These are phyloP conservation scores for Phytophthora palmivora DNA, from an alignment of 352 stramenopile species.

Conservation along the genomic window DNA sequence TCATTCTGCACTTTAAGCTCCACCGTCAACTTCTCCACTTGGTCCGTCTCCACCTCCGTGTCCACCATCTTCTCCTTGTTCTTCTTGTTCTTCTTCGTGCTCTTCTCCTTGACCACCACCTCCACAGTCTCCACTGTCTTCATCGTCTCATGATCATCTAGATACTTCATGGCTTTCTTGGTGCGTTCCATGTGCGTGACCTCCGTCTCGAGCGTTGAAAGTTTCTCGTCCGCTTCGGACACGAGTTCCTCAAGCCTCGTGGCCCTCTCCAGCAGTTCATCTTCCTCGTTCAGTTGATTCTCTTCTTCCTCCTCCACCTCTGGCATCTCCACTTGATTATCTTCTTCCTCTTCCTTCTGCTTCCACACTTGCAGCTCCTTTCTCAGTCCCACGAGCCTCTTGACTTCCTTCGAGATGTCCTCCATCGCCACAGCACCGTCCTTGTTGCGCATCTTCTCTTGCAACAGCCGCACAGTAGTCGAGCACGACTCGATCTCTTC, in stretches of 20 bases:
- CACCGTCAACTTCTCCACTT: slow-evolving; percentile 16
- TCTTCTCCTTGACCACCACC: slow-evolving; percentile 13
- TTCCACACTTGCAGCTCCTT: slow-evolving; percentile 77
- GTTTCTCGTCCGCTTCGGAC: slow-evolving; percentile 33
- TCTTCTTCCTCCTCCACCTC: slow-evolving; percentile 17
- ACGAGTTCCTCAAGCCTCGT: slow-evolving; percentile 18
- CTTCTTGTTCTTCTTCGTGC: slow-evolving; percentile 35
- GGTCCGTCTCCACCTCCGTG: slow-evolving; percentile 17
- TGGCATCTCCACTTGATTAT: slow-evolving; percentile 25
- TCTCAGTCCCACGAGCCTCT: slow-evolving; percentile 62
- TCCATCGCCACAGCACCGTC: slow-evolving; percentile 50
- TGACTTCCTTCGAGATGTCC: slow-evolving; percentile 62
- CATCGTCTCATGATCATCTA: slow-evolving; percentile 32
- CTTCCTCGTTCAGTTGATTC: slow-evolving; percentile 2
- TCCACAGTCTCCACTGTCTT: slow-evolving; percentile 28
- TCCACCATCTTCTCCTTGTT: slow-evolving; percentile 14
- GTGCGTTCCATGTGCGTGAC: slow-evolving; percentile 48
- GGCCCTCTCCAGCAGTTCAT: slow-evolving; percentile 29
- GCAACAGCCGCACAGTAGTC: slow-evolving; percentile 56
- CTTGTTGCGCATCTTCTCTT: slow-evolving; percentile 61
- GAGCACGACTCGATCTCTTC: slow-evolving; percentile 64
- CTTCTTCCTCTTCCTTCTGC: slow-evolving; percentile 37
- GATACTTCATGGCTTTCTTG: slow-evolving; percentile 41
- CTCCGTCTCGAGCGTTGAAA: slow-evolving; percentile 44
- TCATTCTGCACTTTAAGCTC: slow-evolving; percentile 30